These are phyloP conservation scores for Septoria linicola DNA, from an alignment of 2,329 filamentous ascomycete genomes.

Conservation along the genomic window DNA sequence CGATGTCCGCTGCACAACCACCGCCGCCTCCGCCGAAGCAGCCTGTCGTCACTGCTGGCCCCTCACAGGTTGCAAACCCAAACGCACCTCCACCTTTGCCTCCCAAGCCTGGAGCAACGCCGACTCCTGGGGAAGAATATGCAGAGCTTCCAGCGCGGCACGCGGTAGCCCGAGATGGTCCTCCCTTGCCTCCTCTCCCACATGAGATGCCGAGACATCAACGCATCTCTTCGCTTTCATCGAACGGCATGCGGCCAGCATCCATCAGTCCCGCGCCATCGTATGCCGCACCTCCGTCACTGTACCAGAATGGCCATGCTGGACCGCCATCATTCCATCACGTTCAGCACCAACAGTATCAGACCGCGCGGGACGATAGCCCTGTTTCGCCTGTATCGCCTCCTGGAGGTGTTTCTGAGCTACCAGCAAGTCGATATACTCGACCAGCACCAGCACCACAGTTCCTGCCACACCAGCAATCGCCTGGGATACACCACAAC, in stretches of 20 bases:
- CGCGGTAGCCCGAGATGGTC: conserved; percentile 30
- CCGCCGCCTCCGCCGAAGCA: conserved; percentile 41
- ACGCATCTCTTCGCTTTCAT: conserved; percentile 10
- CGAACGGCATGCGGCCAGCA: conserved; percentile 1
- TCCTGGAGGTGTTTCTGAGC: conserved; percentile 25
- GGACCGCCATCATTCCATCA: conserved; percentile 38
- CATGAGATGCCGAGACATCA: conserved; percentile 7
- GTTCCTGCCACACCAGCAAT: conserved; percentile 19
- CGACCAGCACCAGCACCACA: conserved; percentile 32
- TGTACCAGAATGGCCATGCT: conserved; percentile 27
- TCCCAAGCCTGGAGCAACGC: conserved; percentile 53
- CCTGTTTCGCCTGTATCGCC: conserved; percentile 38
- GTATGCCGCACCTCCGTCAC: conserved; percentile 32
- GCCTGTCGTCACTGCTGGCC: conserved; percentile 12
- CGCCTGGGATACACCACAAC: conserved; percentile 10
- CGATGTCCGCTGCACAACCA: conserved; percentile 44
- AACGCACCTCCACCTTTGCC: conserved; percentile 49
- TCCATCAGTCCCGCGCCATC: conserved; percentile 2
- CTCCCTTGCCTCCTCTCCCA: conserved; percentile 28
- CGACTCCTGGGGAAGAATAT: conserved; percentile 38
- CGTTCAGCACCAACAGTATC: conserved; percentile 25
- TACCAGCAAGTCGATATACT: conserved; percentile 23
- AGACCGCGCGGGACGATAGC: conserved; percentile 27
- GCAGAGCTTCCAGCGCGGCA: conserved; percentile 16
- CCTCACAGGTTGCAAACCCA: conserved; percentile 21